Evolutionary conservation across 805 yeast species (phyloP).

Genomic region (Kuraishia capsulata): DNA sequence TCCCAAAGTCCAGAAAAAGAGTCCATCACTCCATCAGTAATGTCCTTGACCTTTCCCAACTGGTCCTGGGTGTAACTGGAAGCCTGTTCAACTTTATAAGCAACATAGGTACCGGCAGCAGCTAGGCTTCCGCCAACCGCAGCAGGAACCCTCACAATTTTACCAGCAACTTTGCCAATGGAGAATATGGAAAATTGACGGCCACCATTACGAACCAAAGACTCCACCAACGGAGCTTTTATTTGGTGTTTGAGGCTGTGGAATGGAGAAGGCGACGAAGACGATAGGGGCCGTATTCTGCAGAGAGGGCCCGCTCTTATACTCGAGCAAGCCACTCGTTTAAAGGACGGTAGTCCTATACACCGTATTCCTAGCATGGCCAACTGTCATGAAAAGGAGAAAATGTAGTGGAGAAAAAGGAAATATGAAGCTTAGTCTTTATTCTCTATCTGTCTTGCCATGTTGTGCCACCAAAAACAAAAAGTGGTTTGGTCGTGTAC

Average conservation of each 20-base stretch:
- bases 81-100: constrained; percentile 88
- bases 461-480: too few relatives aligned
- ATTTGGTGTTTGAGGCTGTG: background rate
- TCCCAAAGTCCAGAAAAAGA: constrained; percentile 34
- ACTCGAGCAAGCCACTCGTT: background rate
- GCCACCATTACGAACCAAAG: background rate
- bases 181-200: constrained; percentile 1
- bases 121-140: constrained; percentile 85
- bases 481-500: too few relatives aligned
- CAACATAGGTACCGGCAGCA: constrained; percentile 90
- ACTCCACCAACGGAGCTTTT: background rate
- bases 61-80: constrained; percentile 61
- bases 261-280: background rate
- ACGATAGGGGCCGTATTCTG: background rate
- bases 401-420: too few relatives aligned
- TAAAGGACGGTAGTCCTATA: background rate
- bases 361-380: background rate
- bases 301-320: background rate
- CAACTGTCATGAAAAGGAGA: too few relatives aligned
- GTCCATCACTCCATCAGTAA: constrained; percentile 46
- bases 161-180: constrained; percentile 46
- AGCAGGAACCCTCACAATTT: constrained; percentile 59
- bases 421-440: too few relatives aligned
- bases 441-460: too few relatives aligned
- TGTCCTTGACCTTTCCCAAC: constrained; percentile 51